A percentile compares a stretch with the other conserved stretches of the same genome.
Evolutionary conservation across 148 eudicot species (phyloP).

Genomic region (Cornus kousa): DNA sequence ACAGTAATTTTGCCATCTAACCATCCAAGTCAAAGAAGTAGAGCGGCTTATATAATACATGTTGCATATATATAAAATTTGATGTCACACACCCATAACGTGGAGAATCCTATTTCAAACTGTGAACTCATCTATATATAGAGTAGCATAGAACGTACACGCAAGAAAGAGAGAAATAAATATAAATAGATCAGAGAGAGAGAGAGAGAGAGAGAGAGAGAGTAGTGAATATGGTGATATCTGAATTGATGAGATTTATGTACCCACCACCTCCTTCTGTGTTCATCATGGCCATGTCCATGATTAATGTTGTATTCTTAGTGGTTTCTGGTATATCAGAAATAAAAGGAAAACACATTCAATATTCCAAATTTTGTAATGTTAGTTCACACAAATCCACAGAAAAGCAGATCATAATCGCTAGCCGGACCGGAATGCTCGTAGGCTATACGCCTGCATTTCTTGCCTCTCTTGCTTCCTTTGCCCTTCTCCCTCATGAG

Average conservation of each 20-base stretch:
- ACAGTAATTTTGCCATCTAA: too few species aligned
- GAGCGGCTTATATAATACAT: too few species aligned
- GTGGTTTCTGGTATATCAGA: slow-evolving; percentile 22
- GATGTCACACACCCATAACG: neutral
- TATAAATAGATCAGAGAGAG: neutral
- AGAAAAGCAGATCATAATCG: neutral
- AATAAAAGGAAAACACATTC: slow-evolving; percentile 32
- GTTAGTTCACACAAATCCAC: neutral
- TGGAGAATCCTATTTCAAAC: neutral
- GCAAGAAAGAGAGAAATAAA: neutral
- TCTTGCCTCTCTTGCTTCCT: slow-evolving; percentile 16
- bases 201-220: too few species aligned
- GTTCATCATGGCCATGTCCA: slow-evolving; percentile 30
- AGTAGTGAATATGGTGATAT: slow-evolving; percentile 14
- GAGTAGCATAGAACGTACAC: neutral
- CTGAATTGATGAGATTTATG: slow-evolving; percentile 10
- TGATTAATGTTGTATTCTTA: slow-evolving; percentile 6
- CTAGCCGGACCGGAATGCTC: slow-evolving; percentile 27
- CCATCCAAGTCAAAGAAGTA: too few species aligned
- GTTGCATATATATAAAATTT: too few species aligned
- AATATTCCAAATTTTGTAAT: slow-evolving; percentile 39
- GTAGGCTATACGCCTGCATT: slow-evolving; percentile 28
- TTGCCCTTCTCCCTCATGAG: slow-evolving; percentile 6
- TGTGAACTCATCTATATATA: neutral
- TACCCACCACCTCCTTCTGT: slow-evolving; percentile 36